phyloP scores from a whole-genome alignment of 1,284 basidiomycete species.

The Porodaedalea pini region DNA sequence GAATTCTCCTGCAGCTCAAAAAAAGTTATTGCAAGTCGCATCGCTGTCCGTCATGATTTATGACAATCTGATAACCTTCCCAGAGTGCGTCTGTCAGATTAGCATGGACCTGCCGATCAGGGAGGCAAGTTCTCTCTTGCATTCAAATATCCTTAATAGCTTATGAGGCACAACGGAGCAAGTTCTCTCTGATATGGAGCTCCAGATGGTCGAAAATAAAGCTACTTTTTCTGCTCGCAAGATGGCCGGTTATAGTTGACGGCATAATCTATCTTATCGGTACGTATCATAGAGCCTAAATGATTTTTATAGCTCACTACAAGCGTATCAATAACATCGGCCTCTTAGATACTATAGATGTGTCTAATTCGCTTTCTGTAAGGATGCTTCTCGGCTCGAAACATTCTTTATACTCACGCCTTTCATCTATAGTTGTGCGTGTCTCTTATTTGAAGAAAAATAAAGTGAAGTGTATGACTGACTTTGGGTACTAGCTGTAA shows the following conservation, averaged over 20 bases:
- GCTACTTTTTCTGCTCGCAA: slow-evolving; percentile 1
- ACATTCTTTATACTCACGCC: neutral
- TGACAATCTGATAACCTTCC: slow-evolving; percentile 1
- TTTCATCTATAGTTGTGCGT: neutral
- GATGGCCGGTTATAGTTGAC: slow-evolving; percentile 11
- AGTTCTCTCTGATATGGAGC: slow-evolving; percentile 3
- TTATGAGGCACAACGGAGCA: no score
- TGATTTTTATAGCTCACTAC: neutral
- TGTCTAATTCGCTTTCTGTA: neutral
- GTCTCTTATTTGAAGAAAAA: neutral
- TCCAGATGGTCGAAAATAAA: neutral
- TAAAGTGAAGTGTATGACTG: neutral
- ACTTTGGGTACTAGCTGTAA: neutral
- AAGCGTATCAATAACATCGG: neutral
- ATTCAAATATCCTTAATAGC: neutral
- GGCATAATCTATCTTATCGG: neutral
- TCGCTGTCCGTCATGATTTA: slow-evolving; percentile 3
- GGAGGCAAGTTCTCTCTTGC: neutral
- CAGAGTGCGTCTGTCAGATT: neutral
- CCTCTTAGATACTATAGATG: neutral
- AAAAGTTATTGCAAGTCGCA: neutral
- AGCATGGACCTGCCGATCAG: no score
- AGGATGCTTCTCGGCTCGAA: neutral
- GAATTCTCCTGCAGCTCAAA: neutral
- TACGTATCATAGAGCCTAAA: neutral